Evolutionary conservation across 2,329 filamentous ascomycete genomes (phyloP).

Genomic region (Pestalotiopsis fici): DNA sequence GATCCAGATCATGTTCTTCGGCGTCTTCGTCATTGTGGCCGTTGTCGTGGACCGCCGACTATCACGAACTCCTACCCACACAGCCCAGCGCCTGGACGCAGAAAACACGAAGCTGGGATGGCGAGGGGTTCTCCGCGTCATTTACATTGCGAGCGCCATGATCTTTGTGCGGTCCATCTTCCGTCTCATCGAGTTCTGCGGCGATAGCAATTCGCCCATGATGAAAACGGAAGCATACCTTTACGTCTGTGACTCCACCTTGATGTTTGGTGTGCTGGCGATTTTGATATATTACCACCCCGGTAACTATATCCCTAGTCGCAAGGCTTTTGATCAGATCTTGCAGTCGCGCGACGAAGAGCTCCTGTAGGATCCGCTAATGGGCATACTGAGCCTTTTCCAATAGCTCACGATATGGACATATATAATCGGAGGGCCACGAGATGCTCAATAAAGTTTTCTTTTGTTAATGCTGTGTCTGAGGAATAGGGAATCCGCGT

Average conservation of each 20-base stretch:
- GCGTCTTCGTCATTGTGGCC: neutral
- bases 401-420: too few species aligned
- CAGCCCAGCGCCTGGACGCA: neutral
- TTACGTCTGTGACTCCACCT: slow-evolving; percentile 1
- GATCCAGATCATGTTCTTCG: neutral
- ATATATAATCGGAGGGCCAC: neutral
- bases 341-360: neutral
- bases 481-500: too few species aligned
- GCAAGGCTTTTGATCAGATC: neutral
- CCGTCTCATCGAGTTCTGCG: neutral
- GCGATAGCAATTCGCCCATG: neutral
- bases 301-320: neutral
- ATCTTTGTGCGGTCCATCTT: neutral
- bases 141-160: neutral
- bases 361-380: neutral
- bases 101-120: neutral
- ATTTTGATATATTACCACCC: slow-evolving; percentile 2
- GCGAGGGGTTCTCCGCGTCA: neutral
- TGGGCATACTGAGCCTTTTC: too few species aligned
- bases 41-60: neutral
- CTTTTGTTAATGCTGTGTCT: neutral
- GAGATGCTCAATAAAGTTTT: neutral
- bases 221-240: slow-evolving; percentile 1
- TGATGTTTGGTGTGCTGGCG: neutral
- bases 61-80: neutral